These are phyloP conservation scores for Huntiella savannae DNA, from an alignment of 2,329 filamentous ascomycete species.

Conservation along the genomic window DNA sequence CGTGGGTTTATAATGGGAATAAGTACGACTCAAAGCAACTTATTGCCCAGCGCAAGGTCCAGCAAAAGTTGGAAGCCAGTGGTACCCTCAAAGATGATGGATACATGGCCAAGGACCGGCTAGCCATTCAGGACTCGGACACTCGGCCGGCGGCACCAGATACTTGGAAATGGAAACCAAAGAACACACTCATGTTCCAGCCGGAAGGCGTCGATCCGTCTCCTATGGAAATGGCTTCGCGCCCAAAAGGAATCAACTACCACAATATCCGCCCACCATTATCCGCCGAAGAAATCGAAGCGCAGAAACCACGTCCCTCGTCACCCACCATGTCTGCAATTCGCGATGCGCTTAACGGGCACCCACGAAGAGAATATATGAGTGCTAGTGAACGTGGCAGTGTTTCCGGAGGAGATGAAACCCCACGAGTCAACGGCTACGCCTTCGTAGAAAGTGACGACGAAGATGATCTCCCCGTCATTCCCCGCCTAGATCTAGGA, in stretches of 20 bases:
- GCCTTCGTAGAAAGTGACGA: constrained; percentile 77
- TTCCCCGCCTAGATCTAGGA: constrained; percentile 35
- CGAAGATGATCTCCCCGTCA: constrained; percentile 18
- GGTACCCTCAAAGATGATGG: constrained; percentile 35
- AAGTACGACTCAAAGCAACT: constrained; percentile 69
- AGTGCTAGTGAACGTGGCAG: constrained; percentile 30
- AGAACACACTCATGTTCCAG: constrained; percentile 75
- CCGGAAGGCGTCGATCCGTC: constrained; percentile 51
- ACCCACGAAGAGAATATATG: constrained; percentile 40
- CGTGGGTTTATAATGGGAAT: constrained; percentile 78
- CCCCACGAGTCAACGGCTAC: constrained; percentile 82
- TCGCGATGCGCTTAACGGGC: constrained; percentile 64
- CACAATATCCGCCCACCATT: constrained; percentile 51
- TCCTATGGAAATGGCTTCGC: constrained; percentile 30
- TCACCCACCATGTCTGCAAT: constrained; percentile 76
- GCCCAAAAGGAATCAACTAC: constrained; percentile 58
- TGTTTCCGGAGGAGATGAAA: constrained; percentile 36
- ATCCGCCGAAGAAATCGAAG: constrained; percentile 14
- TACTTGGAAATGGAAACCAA: constrained; percentile 52
- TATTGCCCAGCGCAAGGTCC: constrained; percentile 44
- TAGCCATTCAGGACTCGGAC: constrained; percentile 46
- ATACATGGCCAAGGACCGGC: constrained; percentile 31
- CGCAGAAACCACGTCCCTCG: constrained; percentile 31
- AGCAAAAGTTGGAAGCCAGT: constrained; percentile 30
- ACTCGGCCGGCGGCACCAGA: constrained; percentile 55